Evolutionary conservation across 176 grass and related monocot genomes (phyloP), one percentile per base, ranked within the genome.

Genomic region (Raddia distichophylla): DNA sequence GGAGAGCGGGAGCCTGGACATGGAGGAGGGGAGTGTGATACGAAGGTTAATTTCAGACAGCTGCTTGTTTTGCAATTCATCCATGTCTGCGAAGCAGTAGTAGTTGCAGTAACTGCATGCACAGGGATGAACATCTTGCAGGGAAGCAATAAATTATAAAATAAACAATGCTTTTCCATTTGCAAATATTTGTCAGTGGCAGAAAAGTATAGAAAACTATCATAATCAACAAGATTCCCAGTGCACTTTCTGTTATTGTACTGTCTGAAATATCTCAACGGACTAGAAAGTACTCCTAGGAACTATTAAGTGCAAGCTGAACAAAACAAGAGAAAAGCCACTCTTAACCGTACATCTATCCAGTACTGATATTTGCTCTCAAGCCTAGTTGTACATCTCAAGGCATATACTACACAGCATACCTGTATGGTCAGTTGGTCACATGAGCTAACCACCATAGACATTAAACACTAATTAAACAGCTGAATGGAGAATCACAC

Each of bases 21-120:
- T 94, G 70, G 92, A 91, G 61, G 85, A 94, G 20, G 95, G 92
- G n/a, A 94, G 95, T 47, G 87, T 94, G 3, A 82, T 98, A 50
- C 82, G 75, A 20, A 82, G 68, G 56, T 68, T 94, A 46, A 56
- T 98, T 72, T 86, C 72, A 42, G 84, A 78, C 44, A 87, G 81
- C 32, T 98, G 95, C 69, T 59, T 98, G 65, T 86, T 98, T 80
- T 98, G 92, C 82, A 94, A 86, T 85, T 83, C 84, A 65, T 89
- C 90, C 13, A 11, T 85, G 35, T 44, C 45, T 78, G 42, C 65
- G 9, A 74, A 79, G n/a, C 68, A 84, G 60, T n/a, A 60, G 14
- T 81, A 64, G 73, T 34, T 16, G 79, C 45, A 53, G 44, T 22
- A 79, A 56, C 53, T 69, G 61, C 45, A 52, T 67, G 63, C 44